These are phyloP conservation scores for Claviceps sorghi DNA, from an alignment of 2,329 filamentous ascomycete species.

Conservation along the genomic window DNA sequence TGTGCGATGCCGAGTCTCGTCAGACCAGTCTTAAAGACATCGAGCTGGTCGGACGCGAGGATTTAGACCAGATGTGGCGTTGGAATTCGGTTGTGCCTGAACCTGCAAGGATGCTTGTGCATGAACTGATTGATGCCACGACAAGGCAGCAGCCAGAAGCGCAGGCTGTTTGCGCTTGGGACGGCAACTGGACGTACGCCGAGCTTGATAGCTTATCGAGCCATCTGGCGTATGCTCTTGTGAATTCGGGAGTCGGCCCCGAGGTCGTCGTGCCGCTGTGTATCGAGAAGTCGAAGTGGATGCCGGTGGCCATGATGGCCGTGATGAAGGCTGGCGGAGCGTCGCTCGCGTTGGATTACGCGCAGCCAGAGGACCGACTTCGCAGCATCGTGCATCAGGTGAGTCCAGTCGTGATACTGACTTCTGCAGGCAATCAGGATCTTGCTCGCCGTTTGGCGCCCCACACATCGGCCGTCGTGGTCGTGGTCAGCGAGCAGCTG, in stretches of 20 bases:
- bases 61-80: constrained; percentile 2
- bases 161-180: constrained; percentile 11
- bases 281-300: constrained; percentile 15
- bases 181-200: constrained; percentile 12
- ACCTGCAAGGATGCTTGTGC: not conserved
- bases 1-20: constrained; percentile 1
- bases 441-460: constrained; percentile 8
- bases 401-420: constrained; percentile 2
- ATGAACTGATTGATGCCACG: not conserved
- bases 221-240: constrained; percentile 8
- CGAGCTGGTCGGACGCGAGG: not conserved
- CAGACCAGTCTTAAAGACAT: constrained; percentile 3
- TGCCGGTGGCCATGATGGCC: constrained; percentile 12
- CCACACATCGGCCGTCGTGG: constrained; percentile 4
- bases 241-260: not conserved
- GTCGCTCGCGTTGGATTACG: constrained; percentile 14
- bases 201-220: constrained; percentile 11
- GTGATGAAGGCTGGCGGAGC: constrained; percentile 16
- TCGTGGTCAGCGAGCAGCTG: constrained; percentile 7
- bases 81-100: constrained; percentile 2
- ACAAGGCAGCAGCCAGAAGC: constrained; percentile 1
- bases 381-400: constrained; percentile 6
- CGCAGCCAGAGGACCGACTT: constrained; percentile 10
- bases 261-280: constrained; percentile 12
- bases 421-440: constrained; percentile 6